A percentile compares a stretch with the other conserved stretches of the same genome.
These are phyloP conservation scores for Amanita phalloides DNA, from an alignment of 768 basidiomycete species.

Conservation along the genomic window DNA sequence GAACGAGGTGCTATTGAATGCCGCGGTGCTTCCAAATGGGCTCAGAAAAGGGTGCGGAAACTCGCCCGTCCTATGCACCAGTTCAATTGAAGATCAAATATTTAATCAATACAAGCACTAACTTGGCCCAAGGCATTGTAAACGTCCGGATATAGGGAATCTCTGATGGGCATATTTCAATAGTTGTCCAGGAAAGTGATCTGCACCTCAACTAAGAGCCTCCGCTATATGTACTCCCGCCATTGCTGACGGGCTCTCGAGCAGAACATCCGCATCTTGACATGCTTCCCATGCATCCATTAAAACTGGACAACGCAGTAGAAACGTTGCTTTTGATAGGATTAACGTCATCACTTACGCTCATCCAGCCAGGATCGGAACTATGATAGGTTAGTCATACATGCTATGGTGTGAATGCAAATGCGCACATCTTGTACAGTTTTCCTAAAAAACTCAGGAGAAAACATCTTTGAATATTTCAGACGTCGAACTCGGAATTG, in stretches of 20 bases:
- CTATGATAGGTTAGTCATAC: conserved; percentile 14
- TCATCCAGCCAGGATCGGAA: conserved; percentile 61
- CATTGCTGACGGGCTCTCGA: conserved; percentile 62
- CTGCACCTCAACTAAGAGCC: conserved; percentile 33
- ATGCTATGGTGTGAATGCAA: not conserved
- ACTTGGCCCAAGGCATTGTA: conserved; percentile 56
- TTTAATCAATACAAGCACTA: not conserved
- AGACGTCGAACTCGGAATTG: not conserved
- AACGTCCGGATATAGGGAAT: conserved; percentile 61
- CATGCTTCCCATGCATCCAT: conserved; percentile 54
- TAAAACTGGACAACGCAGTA: conserved; percentile 28
- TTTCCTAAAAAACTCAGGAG: conserved; percentile 60
- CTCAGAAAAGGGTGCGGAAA: conserved; percentile 59
- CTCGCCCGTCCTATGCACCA: conserved; percentile 31
- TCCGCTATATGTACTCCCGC: conserved; percentile 67
- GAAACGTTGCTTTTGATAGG: not conserved
- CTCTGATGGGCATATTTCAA: conserved; percentile 15
- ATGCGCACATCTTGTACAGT: conserved; percentile 38
- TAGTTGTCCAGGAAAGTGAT: not conserved
- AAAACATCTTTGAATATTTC: conserved; percentile 43
- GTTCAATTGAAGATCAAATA: not conserved
- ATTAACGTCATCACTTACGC: conserved; percentile 23
- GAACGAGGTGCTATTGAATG: conserved; percentile 50
- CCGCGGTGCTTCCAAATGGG: conserved; percentile 51
- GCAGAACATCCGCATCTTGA: conserved; percentile 51